Evolutionary conservation across 1,284 basidiomycete genomes (phyloP), one percentile per base, ranked within the genome.

Genomic region (Flammula alnicola): DNA sequence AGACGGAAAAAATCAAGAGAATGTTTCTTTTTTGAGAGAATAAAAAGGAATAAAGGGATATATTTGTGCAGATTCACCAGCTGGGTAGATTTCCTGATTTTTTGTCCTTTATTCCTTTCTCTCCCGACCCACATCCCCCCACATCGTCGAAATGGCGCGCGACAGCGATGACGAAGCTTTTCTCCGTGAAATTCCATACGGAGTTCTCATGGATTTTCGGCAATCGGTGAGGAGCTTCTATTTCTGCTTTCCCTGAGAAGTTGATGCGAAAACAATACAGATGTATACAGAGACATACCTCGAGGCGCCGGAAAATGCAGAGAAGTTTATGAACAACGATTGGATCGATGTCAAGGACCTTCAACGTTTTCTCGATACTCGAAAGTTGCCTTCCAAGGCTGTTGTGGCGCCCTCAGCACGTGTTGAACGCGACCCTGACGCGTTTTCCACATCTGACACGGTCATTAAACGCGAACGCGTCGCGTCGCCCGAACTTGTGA

Each of bases 141-240:
- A n/a, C n/a, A n/a, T n/a, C n/a, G n/a, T n/a, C n/a, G n/a, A n/a
- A n/a, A 43, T 36, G 39, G 20, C 20, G 32, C 47, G 17, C 10
- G 37, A 14, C 40, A 22, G 35, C 32, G 32, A 49, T 2, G 40
- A 49, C 23, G n/a, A 11, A 9, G 12, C 23, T 16, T 49, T 43
- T 43, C 31, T 49, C 9, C 32, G 16, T 19, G 33, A 23, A 29
- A 30, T 49, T n/a, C 33, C 39, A 20, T 29, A 31, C 37, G 39
- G 47, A 7, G 14, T 29, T 4, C 39, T 49, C n/a, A 26, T 42
- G 30, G 47, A 49, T 33, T 49, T 49, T 32, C 14, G 47, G 12
- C 19, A 19, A 11, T 39, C 42, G 23, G 47, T 36, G 14, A 16
- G 39, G 17, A n/a, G n/a, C n/a, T n/a, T 17, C 11, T 16, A 19